Base-by-base conservation (phyloP, 257 asterid genomes). In the Solanum tarapatanum region DNA sequence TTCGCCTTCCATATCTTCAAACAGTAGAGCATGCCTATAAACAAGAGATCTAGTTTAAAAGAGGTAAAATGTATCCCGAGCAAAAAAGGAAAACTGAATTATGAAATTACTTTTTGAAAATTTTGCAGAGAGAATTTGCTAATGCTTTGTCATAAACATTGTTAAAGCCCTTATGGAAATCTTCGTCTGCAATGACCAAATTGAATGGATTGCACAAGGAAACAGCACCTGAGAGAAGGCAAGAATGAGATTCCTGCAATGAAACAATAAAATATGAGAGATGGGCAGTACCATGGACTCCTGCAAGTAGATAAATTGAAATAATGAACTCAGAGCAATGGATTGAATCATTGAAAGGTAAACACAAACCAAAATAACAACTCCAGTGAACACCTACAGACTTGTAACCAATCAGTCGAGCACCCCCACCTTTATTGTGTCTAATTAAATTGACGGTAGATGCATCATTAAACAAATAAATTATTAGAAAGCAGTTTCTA, bases 201-300 rank as follows among this genome's bases (percentile, higher is more conserved):
- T 97, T 94, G 92, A 97, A 97, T 84, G 98, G 99, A 89, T 94
- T 97, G 97, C 98, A 95, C 88, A 97, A 93, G 87, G 98, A 95
- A 85, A 97, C 92, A 41, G 98, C 99, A 84, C 98, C 99, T 68
- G 98, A 94, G 89, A 95, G 98, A 88, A 91, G 96, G 92, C 98
- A 94, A 83, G 94, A 91, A 92, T 87, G 84, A 88, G 96, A 94
- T 90, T 94, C 98, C 99, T 97, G 98, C 87, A 87, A 90, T 72
- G 83, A 84, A 70, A 87, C 26, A 19, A 58, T 28, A 76, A 86
- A 87, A 80, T 77, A 79, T 19, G 68, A 76, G 72, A 48, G 69
- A 48, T 82, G 85, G 68, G 77, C 80, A 85, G 84, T 35, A 79
- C 60, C 60, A 51, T 55, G 85, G 41, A 28, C 12, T 21, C 72